Conservation (phyloP, 148 eudicot species). For the Mesembryanthemum crystallinum region DNA sequence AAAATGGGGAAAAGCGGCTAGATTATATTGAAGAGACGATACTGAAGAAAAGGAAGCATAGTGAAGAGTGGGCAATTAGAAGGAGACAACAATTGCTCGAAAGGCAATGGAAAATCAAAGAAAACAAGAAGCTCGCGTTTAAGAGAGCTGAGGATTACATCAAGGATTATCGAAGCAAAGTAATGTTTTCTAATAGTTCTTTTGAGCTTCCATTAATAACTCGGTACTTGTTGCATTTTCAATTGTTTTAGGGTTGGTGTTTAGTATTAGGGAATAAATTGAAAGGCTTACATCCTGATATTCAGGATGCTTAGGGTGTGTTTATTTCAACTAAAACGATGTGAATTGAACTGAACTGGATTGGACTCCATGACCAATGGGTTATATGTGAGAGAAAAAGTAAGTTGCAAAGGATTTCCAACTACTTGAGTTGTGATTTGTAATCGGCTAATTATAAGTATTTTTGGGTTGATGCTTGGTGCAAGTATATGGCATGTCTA, state of each 20-base stretch:
- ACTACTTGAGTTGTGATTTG: background rate
- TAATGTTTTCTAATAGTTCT: constrained; percentile 21
- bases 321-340: too few relatives aligned
- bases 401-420: too few relatives aligned
- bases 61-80: constrained; percentile 79
- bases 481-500: background rate
- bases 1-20: constrained; percentile 40
- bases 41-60: constrained; percentile 81
- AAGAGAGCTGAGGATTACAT: constrained; percentile 84
- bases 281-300: too few relatives aligned
- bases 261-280: background rate
- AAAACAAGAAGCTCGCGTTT: constrained; percentile 43
- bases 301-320: background rate
- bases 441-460: background rate
- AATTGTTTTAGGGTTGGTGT: background rate
- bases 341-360: too few relatives aligned
- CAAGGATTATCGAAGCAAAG: constrained; percentile 57
- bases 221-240: too few relatives aligned
- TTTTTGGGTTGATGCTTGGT: background rate
- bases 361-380: too few relatives aligned
- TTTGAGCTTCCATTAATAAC: background rate
- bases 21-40: constrained; percentile 74
- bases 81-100: constrained; percentile 69
- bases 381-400: too few relatives aligned
- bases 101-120: constrained; percentile 48